Evolutionary conservation across 2,329 filamentous ascomycete species (phyloP), one percentile per base, ranked within the genome.

Genomic region (Exophiala spinifera): DNA sequence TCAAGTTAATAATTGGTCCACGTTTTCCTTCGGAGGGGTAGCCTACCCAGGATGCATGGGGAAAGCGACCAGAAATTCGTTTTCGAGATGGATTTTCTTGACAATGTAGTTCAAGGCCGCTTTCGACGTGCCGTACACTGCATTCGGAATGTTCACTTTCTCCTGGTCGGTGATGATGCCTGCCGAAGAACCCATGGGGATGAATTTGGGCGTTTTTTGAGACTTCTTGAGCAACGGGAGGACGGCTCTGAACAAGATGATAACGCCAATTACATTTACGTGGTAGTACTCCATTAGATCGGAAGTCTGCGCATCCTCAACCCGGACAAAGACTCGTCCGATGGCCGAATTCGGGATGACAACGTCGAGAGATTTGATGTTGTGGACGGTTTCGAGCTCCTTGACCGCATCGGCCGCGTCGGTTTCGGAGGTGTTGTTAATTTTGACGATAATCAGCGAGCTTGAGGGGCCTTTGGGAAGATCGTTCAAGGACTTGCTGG

Each of bases 331-430:
- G 25, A 31, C 10, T 31, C 25, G 25, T 31, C 25, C 25, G 25
- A 31, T 11, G 19, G 31, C 46, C 0, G 79, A 78, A 61, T 82
- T 82, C 37, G 78, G 75, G 49, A 83, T 74, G 1, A 82, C 70
- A 4, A 79, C 64, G 55, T 82, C 78, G 2, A 82, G 63, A 19
- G 70, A 64, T 3, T 65, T 61, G 56, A 82, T 73, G 3, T 67
- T 68, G 10, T 69, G 53, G 21, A 61, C 44, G 2, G 46, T 34
- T 1, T 65, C 59, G 0, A 76, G 63, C 1, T 63, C 56, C 23
- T 66, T 48, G 1, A 73, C 65, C 1, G 72, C 72, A n/a, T 59
- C 61, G 11, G 57, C 63, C 1, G 74, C 61, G 50, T 74, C 71
- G 1, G 63, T 56, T n/a, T 54, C 62, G 1, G 61, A 61, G 39